Conservation (phyloP, 768 basidiomycete genomes). For the Boletus vermiculosoides region DNA sequence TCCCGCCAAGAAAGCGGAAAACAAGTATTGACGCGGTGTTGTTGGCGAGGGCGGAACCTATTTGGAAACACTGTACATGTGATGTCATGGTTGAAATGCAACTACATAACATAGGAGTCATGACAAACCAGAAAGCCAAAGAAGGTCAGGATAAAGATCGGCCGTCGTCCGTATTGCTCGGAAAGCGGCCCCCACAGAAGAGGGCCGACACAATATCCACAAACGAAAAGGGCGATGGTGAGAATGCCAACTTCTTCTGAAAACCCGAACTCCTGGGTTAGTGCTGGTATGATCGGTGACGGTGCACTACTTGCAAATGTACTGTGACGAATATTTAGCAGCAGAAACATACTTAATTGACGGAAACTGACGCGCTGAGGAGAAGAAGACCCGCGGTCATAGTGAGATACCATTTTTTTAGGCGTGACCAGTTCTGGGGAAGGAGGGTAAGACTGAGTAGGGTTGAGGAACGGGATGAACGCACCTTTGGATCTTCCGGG, state of each 20-base stretch:
- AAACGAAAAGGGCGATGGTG: constrained; percentile 61
- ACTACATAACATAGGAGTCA: background rate
- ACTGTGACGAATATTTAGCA: constrained; percentile 30
- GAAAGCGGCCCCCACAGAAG: constrained; percentile 58
- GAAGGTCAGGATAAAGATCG: constrained; percentile 57
- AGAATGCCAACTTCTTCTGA: constrained; percentile 51
- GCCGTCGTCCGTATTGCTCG: constrained; percentile 56
- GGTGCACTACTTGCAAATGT: constrained; percentile 66
- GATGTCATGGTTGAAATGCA: background rate
- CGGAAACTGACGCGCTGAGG: constrained; percentile 48
- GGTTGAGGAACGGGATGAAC: background rate
- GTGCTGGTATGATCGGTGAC: constrained; percentile 43
- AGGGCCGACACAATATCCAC: constrained; percentile 68
- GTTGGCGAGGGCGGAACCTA: constrained; percentile 58
- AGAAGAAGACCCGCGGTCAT: constrained; percentile 49
- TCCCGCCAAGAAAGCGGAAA: constrained; percentile 69
- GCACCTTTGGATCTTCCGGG: constrained; percentile 47
- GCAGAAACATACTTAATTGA: background rate
- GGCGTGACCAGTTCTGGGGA: constrained; percentile 48
- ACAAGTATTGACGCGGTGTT: constrained; percentile 65
- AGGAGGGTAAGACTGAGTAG: constrained; percentile 1
- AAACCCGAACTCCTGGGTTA: constrained; percentile 49
- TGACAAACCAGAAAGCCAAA: constrained; percentile 49
- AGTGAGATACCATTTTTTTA: constrained; percentile 51
- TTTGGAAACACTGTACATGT: constrained; percentile 52